A percentile compares a stretch with the other conserved stretches of the same genome.
Evolutionary conservation across 306 rosid species (phyloP).

Genomic region (Quercus berberidifolia): DNA sequence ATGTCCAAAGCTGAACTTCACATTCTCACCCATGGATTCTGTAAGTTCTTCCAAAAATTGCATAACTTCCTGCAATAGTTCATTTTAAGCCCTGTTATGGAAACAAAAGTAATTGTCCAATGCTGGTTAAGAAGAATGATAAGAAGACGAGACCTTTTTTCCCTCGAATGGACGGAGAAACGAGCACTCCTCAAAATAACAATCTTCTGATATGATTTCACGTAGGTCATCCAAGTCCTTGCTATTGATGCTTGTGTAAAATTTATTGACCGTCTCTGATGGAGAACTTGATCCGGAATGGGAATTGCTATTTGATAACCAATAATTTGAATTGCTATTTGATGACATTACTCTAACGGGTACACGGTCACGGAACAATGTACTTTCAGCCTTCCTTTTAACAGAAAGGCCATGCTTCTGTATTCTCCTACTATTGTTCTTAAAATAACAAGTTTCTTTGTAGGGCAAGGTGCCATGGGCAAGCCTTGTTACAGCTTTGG

Average conservation of each 20-base stretch:
- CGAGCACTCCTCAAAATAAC: conserved; percentile 58
- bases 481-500: conserved; percentile 15
- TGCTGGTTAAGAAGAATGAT: background rate
- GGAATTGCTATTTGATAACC: background rate
- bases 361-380: background rate
- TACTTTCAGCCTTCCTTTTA: conserved; percentile 15
- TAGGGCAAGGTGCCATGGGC: background rate
- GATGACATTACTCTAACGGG: conserved; percentile 15
- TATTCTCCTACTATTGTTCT: conserved; percentile 5
- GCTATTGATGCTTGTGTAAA: conserved; percentile 61
- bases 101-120: background rate
- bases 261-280: conserved; percentile 35
- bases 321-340: background rate
- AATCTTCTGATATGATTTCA: conserved; percentile 45
- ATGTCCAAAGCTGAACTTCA: conserved; percentile 45
- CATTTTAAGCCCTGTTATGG: background rate
- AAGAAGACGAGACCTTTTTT: conserved; percentile 44
- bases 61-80: conserved; percentile 58
- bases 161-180: conserved; percentile 64
- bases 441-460: conserved; percentile 25
- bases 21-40: conserved; percentile 65
- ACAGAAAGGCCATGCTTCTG: conserved; percentile 4
- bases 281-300: conserved; percentile 19
- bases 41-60: conserved; percentile 49
- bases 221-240: conserved; percentile 40